Evolutionary conservation across 1,139 yeast genomes (phyloP), one percentile per base, ranked within the genome.

Genomic region (Yamadazyma dendronema): DNA sequence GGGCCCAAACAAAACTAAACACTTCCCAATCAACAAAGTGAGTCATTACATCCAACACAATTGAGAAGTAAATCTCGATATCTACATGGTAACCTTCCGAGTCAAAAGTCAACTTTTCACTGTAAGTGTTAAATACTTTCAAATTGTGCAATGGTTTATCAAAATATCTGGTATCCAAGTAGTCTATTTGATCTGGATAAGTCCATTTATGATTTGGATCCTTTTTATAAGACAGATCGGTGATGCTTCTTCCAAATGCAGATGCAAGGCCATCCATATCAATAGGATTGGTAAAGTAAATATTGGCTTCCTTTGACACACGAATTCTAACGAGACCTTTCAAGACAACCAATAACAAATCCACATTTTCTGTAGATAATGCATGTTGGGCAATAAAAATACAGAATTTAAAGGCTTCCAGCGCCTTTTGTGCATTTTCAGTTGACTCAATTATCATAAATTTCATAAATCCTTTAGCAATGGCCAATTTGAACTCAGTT

Each of bases 261-360:
- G 80, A 73, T 3, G 88, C 75, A 21, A 84, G 59, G 0, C 88
- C 89, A 35, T 78, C 83, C 70, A 82, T 77, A 50, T 84, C 87
- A 1, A 61, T 59, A 3, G 87, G 85, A 11, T 69, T 64, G 0
- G 79, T 64, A 30, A 84, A 60, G 48, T 67, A 78, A 1, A 83
- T 56, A 24, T 57, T 59, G 11, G 68, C 68, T 25, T 70, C 72
- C 4, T 62, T 51, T 1, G 84, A 75, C 1, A 65, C 67, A 36
- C 94, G 63, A 2, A 84, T 59, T 41, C 90, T 65, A 12, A 75
- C 62, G 38, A 84, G 57, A 14, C 79, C 63, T 36, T 83, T 70
- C 14, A 81, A 68, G 2, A 80, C 62, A 3, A 72, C 64, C 21
- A 82, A 56, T 37, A 79, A 63, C 1, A 75, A 37, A 2, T 58